Evolutionary conservation across 176 grass and related monocot genomes (phyloP).

Genomic region (Phragmites australis): DNA sequence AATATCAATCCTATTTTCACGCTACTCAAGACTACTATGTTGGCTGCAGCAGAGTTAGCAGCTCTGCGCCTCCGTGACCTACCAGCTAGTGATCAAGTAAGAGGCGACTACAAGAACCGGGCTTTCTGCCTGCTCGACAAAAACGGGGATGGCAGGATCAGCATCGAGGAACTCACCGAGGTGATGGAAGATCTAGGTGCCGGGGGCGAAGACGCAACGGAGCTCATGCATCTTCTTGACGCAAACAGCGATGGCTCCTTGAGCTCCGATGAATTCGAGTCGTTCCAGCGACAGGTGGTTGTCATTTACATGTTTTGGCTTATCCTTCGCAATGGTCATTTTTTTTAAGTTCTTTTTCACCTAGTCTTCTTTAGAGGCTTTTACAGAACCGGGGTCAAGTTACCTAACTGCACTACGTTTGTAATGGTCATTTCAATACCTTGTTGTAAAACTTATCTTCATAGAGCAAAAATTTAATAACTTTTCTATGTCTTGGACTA

Average conservation of each 20-base stretch:
- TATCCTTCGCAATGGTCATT: too few species aligned
- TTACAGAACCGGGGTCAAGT: too few species aligned
- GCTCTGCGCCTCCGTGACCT: constrained; percentile 78
- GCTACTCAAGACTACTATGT: constrained; percentile 79
- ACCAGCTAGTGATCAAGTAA: constrained; percentile 39
- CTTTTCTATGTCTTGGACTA: background rate
- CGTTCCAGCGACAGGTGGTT: constrained; percentile 84
- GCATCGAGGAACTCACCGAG: constrained; percentile 88
- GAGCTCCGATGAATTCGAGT: constrained; percentile 87
- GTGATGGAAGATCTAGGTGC: constrained; percentile 95
- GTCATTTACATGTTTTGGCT: background rate
- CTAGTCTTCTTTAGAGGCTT: too few species aligned
- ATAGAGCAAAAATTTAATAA: background rate
- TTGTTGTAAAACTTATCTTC: background rate
- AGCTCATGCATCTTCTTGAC: constrained; percentile 87
- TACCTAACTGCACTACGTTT: too few species aligned
- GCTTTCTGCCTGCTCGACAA: constrained; percentile 76
- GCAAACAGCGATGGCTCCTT: constrained; percentile 86
- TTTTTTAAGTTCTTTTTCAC: too few species aligned
- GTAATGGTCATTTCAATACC: background rate
- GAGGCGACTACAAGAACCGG: constrained; percentile 50
- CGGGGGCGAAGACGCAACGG: constrained; percentile 65
- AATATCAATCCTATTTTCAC: too few species aligned
- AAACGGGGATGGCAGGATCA: constrained; percentile 87
- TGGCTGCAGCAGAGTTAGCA: constrained; percentile 83